Conservation (phyloP, 495 filamentous ascomycete species). For the Lasiosphaeris hirsuta region DNA sequence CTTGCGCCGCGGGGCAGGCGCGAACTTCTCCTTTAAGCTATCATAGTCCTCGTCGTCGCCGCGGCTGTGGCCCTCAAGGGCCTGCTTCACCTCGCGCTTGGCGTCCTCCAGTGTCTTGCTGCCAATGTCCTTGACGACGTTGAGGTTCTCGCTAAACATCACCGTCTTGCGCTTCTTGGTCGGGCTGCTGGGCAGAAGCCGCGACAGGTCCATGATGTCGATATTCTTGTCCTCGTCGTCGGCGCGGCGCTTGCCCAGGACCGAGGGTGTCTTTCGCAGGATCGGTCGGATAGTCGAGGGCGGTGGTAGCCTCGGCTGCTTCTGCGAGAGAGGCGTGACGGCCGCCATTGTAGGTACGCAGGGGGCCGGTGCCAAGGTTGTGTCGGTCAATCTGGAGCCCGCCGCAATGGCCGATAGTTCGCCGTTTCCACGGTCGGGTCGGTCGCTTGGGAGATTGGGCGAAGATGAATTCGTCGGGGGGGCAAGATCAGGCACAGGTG, state of each 20-base stretch:
- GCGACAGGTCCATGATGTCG: conserved; percentile 36
- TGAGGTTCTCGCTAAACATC: conserved; percentile 69
- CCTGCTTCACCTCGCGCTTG: conserved; percentile 72
- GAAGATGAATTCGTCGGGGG: neutral
- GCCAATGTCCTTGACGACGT: conserved; percentile 56
- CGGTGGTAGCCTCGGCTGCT: conserved; percentile 19
- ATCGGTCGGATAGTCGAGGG: conserved; percentile 44
- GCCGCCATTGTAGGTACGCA: conserved; percentile 25
- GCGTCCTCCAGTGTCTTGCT: conserved; percentile 46
- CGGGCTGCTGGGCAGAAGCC: conserved; percentile 41
- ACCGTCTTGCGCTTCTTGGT: conserved; percentile 57
- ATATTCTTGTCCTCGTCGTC: conserved; percentile 43
- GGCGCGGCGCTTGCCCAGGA: conserved; percentile 36
- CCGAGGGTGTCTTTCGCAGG: conserved; percentile 36
- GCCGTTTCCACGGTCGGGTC: neutral
- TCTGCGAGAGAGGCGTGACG: conserved; percentile 24
- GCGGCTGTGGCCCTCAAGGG: conserved; percentile 62
- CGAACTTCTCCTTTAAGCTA: conserved; percentile 65
- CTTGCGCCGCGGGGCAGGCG: conserved; percentile 25
- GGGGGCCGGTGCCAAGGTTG: neutral
- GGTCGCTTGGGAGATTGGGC: neutral
- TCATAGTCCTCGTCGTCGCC: conserved; percentile 72
- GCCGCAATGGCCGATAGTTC: too few species aligned
- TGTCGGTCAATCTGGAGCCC: too few species aligned
- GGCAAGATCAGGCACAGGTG: neutral